These are phyloP conservation scores for Hypoxylon sp. DNA, from an alignment of 2,329 filamentous ascomycete species.

Conservation along the genomic window DNA sequence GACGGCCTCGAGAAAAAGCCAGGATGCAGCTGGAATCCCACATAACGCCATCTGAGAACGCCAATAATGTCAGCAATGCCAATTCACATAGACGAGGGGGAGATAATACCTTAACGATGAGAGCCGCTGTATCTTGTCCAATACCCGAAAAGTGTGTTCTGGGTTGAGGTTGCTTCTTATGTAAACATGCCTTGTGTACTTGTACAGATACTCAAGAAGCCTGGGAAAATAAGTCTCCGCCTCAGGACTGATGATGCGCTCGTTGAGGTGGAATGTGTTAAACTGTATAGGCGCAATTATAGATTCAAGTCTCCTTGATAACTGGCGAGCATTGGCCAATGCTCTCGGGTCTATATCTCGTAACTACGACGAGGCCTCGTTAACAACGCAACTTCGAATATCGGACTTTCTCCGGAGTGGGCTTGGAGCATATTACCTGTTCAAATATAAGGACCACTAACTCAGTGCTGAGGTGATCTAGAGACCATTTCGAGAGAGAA, in stretches of 20 bases:
- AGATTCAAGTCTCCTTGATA: constrained; percentile 56
- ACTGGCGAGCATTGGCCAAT: constrained; percentile 52
- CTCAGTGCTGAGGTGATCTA: constrained; percentile 57
- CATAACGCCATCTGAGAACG: constrained; percentile 55
- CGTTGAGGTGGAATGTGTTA: constrained; percentile 54
- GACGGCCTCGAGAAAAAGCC: constrained; percentile 54
- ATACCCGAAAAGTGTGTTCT: constrained; percentile 51
- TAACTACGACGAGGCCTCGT: constrained; percentile 50
- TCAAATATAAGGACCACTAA: constrained; percentile 57
- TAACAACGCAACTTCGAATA: constrained; percentile 13
- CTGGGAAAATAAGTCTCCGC: constrained; percentile 51
- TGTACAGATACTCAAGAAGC: constrained; percentile 53
- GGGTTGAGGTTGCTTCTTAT: constrained; percentile 57
- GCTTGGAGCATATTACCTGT: constrained; percentile 49
- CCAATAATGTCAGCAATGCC: background rate
- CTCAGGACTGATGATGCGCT: constrained; percentile 52
- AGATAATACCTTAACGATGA: constrained; percentile 55
- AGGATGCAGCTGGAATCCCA: constrained; percentile 48
- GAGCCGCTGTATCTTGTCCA: constrained; percentile 54
- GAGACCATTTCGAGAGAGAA: constrained; percentile 43
- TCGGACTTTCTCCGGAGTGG: constrained; percentile 4
- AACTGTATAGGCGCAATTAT: constrained; percentile 60
- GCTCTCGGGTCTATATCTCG: constrained; percentile 53
- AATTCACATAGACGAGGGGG: background rate
- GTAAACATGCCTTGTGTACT: constrained; percentile 56